Conservation (phyloP, 2,329 filamentous ascomycete genomes). For the Diaporthe humulicola region DNA sequence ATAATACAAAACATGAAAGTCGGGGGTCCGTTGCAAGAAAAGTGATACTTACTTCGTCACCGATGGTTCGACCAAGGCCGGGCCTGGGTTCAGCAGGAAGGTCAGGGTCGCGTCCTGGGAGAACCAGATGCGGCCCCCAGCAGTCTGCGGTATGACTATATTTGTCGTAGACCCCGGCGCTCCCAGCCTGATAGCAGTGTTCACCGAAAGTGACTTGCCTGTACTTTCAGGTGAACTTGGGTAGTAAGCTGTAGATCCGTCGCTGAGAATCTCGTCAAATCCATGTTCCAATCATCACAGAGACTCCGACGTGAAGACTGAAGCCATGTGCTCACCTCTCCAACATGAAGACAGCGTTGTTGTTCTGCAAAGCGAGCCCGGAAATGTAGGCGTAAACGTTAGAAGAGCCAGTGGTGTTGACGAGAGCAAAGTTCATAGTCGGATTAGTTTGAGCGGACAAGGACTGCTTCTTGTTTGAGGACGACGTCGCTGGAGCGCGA, state of each 20-base stretch:
- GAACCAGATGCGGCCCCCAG: slow-evolving; percentile 81
- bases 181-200: slow-evolving; percentile 76
- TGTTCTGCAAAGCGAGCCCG: slow-evolving; percentile 71
- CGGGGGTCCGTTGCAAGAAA: no score
- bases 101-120: slow-evolving; percentile 70
- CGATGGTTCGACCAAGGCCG: slow-evolving; percentile 81
- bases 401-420: slow-evolving; percentile 74
- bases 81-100: slow-evolving; percentile 77
- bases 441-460: slow-evolving; percentile 28
- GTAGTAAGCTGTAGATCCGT: slow-evolving; percentile 76
- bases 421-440: slow-evolving; percentile 72
- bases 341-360: slow-evolving; percentile 72
- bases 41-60: slow-evolving; percentile 57
- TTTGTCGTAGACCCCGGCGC: slow-evolving; percentile 69
- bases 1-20: no score
- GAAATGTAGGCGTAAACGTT: slow-evolving; percentile 79
- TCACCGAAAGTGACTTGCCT: slow-evolving; percentile 63
- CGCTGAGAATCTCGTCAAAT: slow-evolving; percentile 46
- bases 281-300: not conserved
- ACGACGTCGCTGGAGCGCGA: slow-evolving; percentile 39
- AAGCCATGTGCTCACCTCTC: slow-evolving; percentile 53
- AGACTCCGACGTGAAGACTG: rapidly evolving
- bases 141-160: slow-evolving; percentile 77
- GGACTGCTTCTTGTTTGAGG: not conserved
- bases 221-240: slow-evolving; percentile 69